Conservation (phyloP, 129 eudicot species). For the Oenanthe sinensis region DNA sequence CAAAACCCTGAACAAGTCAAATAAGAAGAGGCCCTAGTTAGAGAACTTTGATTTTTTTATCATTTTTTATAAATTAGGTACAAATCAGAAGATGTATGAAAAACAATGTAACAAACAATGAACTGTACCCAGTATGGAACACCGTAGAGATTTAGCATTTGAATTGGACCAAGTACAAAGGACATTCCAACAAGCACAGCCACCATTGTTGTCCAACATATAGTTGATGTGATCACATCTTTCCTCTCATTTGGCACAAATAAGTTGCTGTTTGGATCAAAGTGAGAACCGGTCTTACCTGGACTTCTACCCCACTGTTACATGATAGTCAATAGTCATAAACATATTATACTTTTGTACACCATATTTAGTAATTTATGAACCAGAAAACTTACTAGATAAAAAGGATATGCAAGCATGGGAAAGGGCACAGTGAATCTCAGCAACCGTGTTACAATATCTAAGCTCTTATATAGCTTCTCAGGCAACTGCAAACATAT, state of each 20-base stretch:
- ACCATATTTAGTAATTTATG: neutral
- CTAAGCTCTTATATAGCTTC: constrained; percentile 41
- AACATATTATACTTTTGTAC: neutral
- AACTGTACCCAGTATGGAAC: constrained; percentile 46
- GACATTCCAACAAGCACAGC: constrained; percentile 38
- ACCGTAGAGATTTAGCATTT: constrained; percentile 51
- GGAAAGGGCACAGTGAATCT: constrained; percentile 53
- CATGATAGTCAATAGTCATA: neutral
- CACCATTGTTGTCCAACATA: constrained; percentile 47
- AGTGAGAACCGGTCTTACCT: constrained; percentile 54
- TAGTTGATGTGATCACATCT: constrained; percentile 44
- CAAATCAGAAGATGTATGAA: neutral
- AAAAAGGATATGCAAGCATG: constrained; percentile 54
- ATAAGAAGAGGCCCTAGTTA: constrained; percentile 8
- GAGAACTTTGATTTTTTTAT: neutral
- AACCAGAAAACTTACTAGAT: constrained; percentile 29
- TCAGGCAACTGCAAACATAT: constrained; percentile 31
- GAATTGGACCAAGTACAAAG: constrained; percentile 39
- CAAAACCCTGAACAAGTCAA: constrained; percentile 39
- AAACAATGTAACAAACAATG: neutral
- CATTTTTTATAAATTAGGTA: neutral
- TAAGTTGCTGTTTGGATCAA: constrained; percentile 40
- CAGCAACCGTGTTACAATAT: constrained; percentile 33
- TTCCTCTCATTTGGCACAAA: constrained; percentile 38
- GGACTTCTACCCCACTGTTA: constrained; percentile 50